These are phyloP conservation scores for Saturnispora gosingensis DNA, from an alignment of 805 yeast species.

Conservation along the genomic window DNA sequence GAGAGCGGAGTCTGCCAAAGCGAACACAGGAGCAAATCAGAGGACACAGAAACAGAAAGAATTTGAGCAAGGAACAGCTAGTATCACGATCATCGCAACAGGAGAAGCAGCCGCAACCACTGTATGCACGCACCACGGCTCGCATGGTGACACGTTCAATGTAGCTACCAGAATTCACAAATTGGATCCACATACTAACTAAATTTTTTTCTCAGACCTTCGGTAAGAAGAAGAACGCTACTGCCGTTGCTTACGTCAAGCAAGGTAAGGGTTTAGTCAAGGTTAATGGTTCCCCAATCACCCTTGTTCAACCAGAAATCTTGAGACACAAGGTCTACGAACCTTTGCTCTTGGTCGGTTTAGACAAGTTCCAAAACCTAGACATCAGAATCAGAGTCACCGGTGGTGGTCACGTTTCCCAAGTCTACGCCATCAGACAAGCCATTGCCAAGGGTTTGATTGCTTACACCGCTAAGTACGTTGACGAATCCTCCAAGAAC, in stretches of 20 bases:
- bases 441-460: constrained; percentile 99
- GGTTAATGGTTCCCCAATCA: constrained; percentile 99
- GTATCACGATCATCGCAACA: no score
- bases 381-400: constrained; percentile 99
- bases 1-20: no score
- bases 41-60: no score
- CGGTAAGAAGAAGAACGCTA: constrained; percentile 99
- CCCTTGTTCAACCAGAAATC: constrained; percentile 98
- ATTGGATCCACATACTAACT: no score
- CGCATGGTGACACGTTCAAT: no score
- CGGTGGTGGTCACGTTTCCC: constrained; percentile 99
- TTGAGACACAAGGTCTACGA: constrained; percentile 99
- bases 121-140: no score
- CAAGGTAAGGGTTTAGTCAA: constrained; percentile 99
- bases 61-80: no score
- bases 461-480: constrained; percentile 99
- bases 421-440: constrained; percentile 99
- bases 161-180: no score
- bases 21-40: constrained; percentile 6
- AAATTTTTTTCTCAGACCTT: constrained; percentile 58
- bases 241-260: constrained; percentile 99
- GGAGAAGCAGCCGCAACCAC: no score
- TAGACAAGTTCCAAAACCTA: constrained; percentile 96
- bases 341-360: constrained; percentile 96
- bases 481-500: constrained; percentile 99